Conservation (phyloP, 345 rosid genomes). For the Zanthoxylum bungeanum region DNA sequence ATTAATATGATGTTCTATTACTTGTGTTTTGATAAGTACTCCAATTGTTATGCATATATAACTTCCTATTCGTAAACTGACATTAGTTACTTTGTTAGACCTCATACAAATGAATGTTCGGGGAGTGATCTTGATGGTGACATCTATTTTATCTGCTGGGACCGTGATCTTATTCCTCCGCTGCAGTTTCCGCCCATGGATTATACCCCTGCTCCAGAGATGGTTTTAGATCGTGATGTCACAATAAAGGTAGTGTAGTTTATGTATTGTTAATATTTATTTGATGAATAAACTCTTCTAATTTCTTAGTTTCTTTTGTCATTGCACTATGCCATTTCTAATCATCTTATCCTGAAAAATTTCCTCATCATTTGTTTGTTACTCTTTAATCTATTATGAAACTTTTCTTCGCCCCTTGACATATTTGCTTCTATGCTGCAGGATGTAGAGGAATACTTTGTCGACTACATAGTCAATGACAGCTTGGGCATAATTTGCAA, state of each 20-base stretch:
- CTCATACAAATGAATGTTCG: constrained; percentile 48
- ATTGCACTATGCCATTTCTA: too few relatives aligned
- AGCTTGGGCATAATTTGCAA: constrained; percentile 39
- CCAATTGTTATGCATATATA: neutral
- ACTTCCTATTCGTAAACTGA: neutral
- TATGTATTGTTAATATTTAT: neutral
- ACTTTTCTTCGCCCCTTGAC: neutral
- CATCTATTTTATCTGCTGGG: constrained; percentile 45
- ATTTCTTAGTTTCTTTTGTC: too few relatives aligned
- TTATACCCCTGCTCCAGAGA: constrained; percentile 24
- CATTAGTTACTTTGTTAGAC: constrained; percentile 18
- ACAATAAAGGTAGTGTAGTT: constrained; percentile 44
- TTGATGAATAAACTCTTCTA: neutral
- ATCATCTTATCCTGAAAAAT: neutral
- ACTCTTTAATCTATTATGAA: neutral
- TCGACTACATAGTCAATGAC: constrained; percentile 36
- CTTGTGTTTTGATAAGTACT: neutral
- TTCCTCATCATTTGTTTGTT: neutral
- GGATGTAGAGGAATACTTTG: constrained; percentile 45
- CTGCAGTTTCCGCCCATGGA: constrained; percentile 36
- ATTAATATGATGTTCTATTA: neutral
- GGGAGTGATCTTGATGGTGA: constrained; percentile 57
- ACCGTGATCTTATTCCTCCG: constrained; percentile 32
- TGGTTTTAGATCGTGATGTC: constrained; percentile 32
- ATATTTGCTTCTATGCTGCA: constrained; percentile 4